Conservation (phyloP, 352 stramenopile genomes). For the Lagenidium giganteum region DNA sequence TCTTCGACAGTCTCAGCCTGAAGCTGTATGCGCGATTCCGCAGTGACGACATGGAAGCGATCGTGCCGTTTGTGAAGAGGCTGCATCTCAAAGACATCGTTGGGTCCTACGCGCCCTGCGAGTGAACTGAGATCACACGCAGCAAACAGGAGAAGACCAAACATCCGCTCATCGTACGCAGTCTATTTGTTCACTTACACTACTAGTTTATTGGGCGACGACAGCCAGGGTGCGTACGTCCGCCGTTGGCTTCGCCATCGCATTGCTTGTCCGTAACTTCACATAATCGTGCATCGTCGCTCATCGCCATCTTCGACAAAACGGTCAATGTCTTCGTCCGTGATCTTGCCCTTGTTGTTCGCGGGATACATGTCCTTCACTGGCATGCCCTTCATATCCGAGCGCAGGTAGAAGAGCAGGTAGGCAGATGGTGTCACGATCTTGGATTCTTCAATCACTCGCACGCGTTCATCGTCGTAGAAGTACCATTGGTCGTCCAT, state of each 20-base stretch:
- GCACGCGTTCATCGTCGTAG: conserved; percentile 86
- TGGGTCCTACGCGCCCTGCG: conserved; percentile 53
- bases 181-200: too few species aligned
- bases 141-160: conserved; percentile 12
- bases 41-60: conserved; percentile 40
- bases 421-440: conserved; percentile 86
- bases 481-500: conserved; percentile 88
- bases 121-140: conserved; percentile 22
- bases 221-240: too few species aligned
- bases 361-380: conserved; percentile 84
- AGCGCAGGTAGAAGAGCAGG: conserved; percentile 90
- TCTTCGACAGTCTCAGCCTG: conserved; percentile 65
- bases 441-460: conserved; percentile 81
- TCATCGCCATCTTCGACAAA: conserved; percentile 84
- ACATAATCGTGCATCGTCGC: conserved; percentile 81
- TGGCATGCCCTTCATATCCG: conserved; percentile 78
- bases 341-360: conserved; percentile 84
- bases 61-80: conserved; percentile 62
- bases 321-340: conserved; percentile 85
- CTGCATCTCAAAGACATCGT: conserved; percentile 76
- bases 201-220: too few species aligned
- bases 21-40: conserved; percentile 65
- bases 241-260: too few species aligned
- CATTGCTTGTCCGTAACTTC: conserved; percentile 17
- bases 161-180: conserved; percentile 1